These are phyloP conservation scores for Ramalina intermedia DNA, from an alignment of 495 filamentous ascomycete species.

Conservation along the genomic window DNA sequence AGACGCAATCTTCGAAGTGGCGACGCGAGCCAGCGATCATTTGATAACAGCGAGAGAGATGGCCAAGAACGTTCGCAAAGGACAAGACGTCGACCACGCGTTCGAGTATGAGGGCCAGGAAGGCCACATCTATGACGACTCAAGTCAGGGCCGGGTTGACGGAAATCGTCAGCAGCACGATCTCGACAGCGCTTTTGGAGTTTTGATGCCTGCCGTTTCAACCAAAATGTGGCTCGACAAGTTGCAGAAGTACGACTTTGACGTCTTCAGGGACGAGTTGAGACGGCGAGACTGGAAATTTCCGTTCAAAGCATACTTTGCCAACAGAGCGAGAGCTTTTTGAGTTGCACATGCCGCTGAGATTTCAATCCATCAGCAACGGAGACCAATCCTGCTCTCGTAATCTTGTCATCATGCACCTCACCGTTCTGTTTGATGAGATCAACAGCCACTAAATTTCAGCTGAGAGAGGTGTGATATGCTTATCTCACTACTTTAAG, in stretches of 20 bases:
- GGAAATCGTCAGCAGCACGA: conserved; percentile 32
- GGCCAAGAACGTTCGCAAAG: conserved; percentile 61
- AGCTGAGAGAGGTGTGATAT: too few relatives aligned
- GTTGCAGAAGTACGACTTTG: conserved; percentile 68
- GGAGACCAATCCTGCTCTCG: too few relatives aligned
- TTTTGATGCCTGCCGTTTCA: conserved; percentile 65
- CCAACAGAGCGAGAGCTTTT: conserved; percentile 25
- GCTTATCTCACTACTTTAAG: too few relatives aligned
- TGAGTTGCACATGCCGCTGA: not conserved
- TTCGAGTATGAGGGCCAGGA: conserved; percentile 75
- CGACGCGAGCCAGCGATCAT: conserved; percentile 87
- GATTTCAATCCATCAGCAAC: not conserved
- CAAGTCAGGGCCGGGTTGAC: conserved; percentile 16
- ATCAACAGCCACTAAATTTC: too few relatives aligned
- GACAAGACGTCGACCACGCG: conserved; percentile 60
- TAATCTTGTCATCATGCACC: too few relatives aligned
- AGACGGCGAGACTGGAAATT: conserved; percentile 68
- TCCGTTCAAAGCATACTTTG: conserved; percentile 73
- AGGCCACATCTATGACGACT: conserved; percentile 46
- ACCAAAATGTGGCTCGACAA: conserved; percentile 64
- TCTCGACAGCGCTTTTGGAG: conserved; percentile 54
- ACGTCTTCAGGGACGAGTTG: conserved; percentile 54
- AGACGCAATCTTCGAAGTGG: conserved; percentile 84
- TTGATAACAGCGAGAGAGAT: conserved; percentile 87
- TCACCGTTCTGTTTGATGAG: too few relatives aligned